Percentiles rank a stretch among this genome's conserved stretches.
Evolutionary conservation across 306 rosid genomes (phyloP).

Genomic region (Erythrophleum fordii): DNA sequence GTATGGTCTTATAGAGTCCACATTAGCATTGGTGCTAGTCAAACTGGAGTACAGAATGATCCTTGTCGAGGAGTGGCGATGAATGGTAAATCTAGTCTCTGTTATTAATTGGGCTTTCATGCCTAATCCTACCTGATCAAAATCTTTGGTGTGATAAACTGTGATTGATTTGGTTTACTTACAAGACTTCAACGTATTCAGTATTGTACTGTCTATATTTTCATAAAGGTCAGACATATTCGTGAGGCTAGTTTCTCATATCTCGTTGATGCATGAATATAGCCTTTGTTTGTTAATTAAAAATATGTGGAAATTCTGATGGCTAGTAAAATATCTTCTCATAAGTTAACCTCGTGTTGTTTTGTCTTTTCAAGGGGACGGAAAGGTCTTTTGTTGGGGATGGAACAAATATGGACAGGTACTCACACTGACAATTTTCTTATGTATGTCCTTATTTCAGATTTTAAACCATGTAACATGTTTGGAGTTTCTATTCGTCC

Average conservation of each 20-base stretch:
- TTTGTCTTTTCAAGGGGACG: conserved; percentile 60
- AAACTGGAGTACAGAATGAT: conserved; percentile 5
- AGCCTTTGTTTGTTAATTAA: background rate
- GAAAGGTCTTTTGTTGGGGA: conserved; percentile 93
- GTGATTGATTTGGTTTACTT: conserved; percentile 4
- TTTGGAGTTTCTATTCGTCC: conserved; percentile 1
- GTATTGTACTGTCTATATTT: background rate
- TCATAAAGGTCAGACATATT: background rate
- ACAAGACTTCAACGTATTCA: background rate
- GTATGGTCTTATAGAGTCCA: background rate
- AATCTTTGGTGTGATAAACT: background rate
- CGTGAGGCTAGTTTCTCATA: conserved; percentile 19
- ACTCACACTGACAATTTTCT: conserved; percentile 27
- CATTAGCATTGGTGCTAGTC: conserved; percentile 6
- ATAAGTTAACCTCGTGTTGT: conserved; percentile 21
- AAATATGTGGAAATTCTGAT: background rate
- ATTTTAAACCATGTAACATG: conserved; percentile 10
- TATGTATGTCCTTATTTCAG: conserved; percentile 6
- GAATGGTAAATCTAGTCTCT: background rate
- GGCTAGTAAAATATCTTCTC: conserved; percentile 11
- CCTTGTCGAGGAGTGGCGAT: conserved; percentile 12
- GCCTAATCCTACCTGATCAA: background rate
- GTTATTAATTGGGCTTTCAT: background rate
- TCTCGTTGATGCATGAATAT: conserved; percentile 27
- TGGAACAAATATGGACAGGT: conserved; percentile 99